Evolutionary conservation across 345 rosid genomes (phyloP).

Genomic region (Aquilaria malaccensis): DNA sequence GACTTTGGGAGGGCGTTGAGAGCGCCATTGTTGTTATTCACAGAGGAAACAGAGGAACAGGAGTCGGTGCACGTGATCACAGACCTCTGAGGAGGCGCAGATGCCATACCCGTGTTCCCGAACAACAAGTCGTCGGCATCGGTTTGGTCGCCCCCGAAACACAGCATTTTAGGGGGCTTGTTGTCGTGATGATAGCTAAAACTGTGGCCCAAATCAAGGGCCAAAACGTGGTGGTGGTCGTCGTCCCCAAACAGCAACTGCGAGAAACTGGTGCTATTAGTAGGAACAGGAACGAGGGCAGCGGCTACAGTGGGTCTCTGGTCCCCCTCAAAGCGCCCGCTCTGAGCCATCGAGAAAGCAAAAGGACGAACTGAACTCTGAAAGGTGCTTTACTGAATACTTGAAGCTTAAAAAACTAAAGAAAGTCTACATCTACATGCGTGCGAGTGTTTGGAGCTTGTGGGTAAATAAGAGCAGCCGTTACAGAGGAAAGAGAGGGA

Average conservation of each 20-base stretch:
- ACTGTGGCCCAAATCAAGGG: constrained; percentile 17
- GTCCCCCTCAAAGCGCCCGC: constrained; percentile 29
- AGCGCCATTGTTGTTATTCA: constrained; percentile 13
- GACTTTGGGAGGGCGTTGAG: constrained; percentile 15
- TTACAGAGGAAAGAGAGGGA: constrained; percentile 3
- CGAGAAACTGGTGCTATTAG: constrained; percentile 39
- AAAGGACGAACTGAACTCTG: no score
- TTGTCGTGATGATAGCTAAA: constrained; percentile 10
- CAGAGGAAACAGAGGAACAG: constrained; percentile 32
- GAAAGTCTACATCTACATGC: no score
- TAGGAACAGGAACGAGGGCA: background rate
- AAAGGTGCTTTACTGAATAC: no score
- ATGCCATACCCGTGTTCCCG: constrained; percentile 15
- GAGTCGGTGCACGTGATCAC: constrained; percentile 38
- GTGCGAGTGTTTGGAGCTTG: background rate
- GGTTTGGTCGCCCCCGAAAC: constrained; percentile 44
- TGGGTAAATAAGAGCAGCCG: constrained; percentile 8
- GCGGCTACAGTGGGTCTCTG: constrained; percentile 11
- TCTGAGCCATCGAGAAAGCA: constrained; percentile 34
- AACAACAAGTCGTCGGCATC: constrained; percentile 18
- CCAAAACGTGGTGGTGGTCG: constrained; percentile 23
- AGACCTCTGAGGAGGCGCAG: constrained; percentile 19
- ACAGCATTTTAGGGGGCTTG: constrained; percentile 64
- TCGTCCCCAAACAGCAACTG: constrained; percentile 46
- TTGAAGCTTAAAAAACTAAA: no score